Base-by-base conservation (phyloP, 768 basidiomycete species). In the Pulveroboletus ravenelii region DNA sequence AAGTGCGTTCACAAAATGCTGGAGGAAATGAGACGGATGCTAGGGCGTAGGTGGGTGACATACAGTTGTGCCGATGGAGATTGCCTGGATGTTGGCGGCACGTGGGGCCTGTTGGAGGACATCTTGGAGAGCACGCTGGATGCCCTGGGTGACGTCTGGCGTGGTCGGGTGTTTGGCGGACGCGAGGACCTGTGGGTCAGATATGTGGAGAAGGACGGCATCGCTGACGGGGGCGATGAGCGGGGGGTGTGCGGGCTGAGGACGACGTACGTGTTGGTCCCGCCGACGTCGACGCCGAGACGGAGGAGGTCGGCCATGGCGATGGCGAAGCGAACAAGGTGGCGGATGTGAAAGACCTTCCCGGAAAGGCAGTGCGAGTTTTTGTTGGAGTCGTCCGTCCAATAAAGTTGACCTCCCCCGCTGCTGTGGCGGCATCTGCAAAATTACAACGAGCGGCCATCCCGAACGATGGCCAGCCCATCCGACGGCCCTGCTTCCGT, bases 21-120 rank as follows among this genome's bases (percentile, higher is more conserved):
- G 18, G 17, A 27, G 17, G 7, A 5, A 14, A 13, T 1, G 17
- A 54, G 44, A 1, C 8, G 25, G 8, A 29, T 1, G 15, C 15
- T 2, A 10, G 7, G 12, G 5, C 6, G 20, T 5, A 1, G 7
- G 0, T 1, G 14, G 20, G 5, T 29, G 25, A 48, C 69, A 42
- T 44, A 79, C 80, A 0, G 83, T 84, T 0, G 83, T 84, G 31
- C 84, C 84, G 52, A 85, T 79, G 31, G 78, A 74, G 52, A 85
- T 60, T 6, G 78, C 76, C 44, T 77, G 68, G 31, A 85, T 70
- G 1, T 71, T 56, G 2, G 67, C 52, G 5, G 69, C 64, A 43
- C 71, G 62, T 1, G 61, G 59, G 18, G 68, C 72, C 8, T 69
- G 61, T 35, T 69, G 54, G 42, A 85, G 64, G 6, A 82, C 74